These are phyloP conservation scores for Xanthoconium separans DNA, from an alignment of 1,284 basidiomycete genomes.

Conservation along the genomic window DNA sequence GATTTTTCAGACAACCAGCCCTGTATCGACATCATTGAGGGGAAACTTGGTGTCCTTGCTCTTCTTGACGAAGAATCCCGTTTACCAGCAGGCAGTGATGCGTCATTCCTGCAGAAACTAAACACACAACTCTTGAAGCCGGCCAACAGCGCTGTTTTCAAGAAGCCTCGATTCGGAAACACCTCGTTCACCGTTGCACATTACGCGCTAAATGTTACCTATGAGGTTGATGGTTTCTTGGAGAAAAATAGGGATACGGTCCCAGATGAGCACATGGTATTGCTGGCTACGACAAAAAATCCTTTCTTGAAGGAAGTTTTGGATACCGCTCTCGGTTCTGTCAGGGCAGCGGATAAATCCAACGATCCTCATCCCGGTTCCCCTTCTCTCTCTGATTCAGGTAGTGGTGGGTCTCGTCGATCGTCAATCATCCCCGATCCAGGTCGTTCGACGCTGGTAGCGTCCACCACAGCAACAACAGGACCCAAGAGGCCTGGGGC, in stretches of 20 bases:
- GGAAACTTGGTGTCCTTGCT: constrained; percentile 93
- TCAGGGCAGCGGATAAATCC: constrained; percentile 54
- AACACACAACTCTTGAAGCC: constrained; percentile 85
- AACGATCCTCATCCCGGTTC: constrained; percentile 55
- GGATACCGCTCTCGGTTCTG: constrained; percentile 81
- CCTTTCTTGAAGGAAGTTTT: constrained; percentile 93
- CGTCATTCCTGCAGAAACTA: constrained; percentile 93
- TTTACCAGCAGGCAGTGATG: constrained; percentile 90
- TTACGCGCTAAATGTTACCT: constrained; percentile 97
- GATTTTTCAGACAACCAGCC: constrained; percentile 99
- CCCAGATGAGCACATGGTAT: constrained; percentile 93
- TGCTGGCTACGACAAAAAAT: constrained; percentile 87
- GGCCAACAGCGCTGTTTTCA: constrained; percentile 88
- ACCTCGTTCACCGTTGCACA: constrained; percentile 98
- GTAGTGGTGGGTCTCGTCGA: constrained; percentile 69
- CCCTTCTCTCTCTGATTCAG: constrained; percentile 73
- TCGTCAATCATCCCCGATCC: constrained; percentile 84
- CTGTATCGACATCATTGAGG: constrained; percentile 98
- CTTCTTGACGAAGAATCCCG: constrained; percentile 98
- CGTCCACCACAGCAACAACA: constrained; percentile 40
- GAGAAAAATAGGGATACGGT: constrained; percentile 99
- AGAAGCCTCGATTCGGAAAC: constrained; percentile 97
- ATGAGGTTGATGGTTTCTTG: constrained; percentile 97
- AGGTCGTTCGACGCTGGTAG: constrained; percentile 71
- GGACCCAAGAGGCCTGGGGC: constrained; percentile 64